Evolutionary conservation across 2,329 filamentous ascomycete species (phyloP).

Genomic region (Penicillium fuscoglaucum): DNA sequence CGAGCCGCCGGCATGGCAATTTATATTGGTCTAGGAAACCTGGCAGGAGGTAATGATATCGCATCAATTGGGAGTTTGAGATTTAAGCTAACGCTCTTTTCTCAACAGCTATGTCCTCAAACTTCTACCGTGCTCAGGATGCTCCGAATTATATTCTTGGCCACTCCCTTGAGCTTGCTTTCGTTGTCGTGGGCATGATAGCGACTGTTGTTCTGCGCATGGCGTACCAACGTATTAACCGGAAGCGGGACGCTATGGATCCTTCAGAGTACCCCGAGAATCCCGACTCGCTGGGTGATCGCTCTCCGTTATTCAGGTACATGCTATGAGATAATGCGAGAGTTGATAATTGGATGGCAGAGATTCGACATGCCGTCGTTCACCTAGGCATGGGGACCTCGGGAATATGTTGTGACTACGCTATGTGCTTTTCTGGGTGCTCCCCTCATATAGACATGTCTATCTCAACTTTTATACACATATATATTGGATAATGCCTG

Average conservation of each 20-base stretch:
- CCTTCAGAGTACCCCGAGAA: slow-evolving; percentile 48
- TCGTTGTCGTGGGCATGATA: slow-evolving; percentile 50
- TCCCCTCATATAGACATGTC: neutral
- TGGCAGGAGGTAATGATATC: slow-evolving; percentile 36
- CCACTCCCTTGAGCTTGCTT: slow-evolving; percentile 54
- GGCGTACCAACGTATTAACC: slow-evolving; percentile 61
- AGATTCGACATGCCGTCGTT: neutral
- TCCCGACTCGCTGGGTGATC: slow-evolving; percentile 61
- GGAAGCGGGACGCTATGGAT: slow-evolving; percentile 53
- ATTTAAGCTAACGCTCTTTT: neutral
- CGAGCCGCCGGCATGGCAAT: slow-evolving; percentile 64
- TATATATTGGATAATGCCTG: no score
- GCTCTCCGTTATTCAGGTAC: slow-evolving; percentile 63
- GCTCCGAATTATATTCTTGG: slow-evolving; percentile 53
- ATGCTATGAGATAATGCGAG: slow-evolving; percentile 47
- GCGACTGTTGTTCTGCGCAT: slow-evolving; percentile 48
- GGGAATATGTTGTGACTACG: neutral
- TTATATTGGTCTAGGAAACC: slow-evolving; percentile 62
- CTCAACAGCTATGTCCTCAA: slow-evolving; percentile 63
- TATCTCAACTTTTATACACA: neutral
- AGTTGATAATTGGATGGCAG: neutral
- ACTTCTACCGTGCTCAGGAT: slow-evolving; percentile 63
- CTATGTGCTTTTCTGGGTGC: neutral
- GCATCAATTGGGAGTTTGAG: neutral
- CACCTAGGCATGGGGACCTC: neutral